A percentile compares a stretch with the other conserved stretches of the same genome.
These are phyloP conservation scores for Berkeleyomyces basicola DNA, from an alignment of 2,329 filamentous ascomycete species.

Conservation along the genomic window DNA sequence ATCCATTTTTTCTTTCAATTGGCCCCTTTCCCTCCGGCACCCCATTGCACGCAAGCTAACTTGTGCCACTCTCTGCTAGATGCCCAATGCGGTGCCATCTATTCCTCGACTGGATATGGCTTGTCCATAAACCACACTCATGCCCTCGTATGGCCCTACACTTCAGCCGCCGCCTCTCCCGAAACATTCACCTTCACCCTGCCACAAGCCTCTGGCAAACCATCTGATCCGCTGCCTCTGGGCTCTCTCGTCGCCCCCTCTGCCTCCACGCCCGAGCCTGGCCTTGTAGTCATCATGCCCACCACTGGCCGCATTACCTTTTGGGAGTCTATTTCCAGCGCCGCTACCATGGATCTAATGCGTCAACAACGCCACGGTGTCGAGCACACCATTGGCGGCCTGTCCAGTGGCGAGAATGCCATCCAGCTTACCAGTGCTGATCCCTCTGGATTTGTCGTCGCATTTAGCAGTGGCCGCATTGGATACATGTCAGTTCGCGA, in stretches of 20 bases:
- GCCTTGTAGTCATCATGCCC: slow-evolving; percentile 73
- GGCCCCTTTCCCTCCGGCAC: background rate
- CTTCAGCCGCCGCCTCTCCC: slow-evolving; percentile 46
- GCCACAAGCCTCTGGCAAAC: slow-evolving; percentile 51
- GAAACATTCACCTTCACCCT: slow-evolving; percentile 70
- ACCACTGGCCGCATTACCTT: slow-evolving; percentile 73
- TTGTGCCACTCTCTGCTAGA: slow-evolving; percentile 25
- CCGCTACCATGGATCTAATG: slow-evolving; percentile 67
- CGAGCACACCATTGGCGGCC: slow-evolving; percentile 54
- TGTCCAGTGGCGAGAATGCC: slow-evolving; percentile 65
- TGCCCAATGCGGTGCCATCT: slow-evolving; percentile 48
- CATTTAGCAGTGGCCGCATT: slow-evolving; percentile 70
- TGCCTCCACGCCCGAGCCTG: slow-evolving; percentile 62
- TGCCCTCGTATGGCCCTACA: slow-evolving; percentile 85
- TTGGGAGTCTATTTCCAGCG: slow-evolving; percentile 89
- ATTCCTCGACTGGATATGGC: slow-evolving; percentile 53
- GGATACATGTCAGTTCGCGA: slow-evolving; percentile 79
- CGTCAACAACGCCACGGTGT: slow-evolving; percentile 67
- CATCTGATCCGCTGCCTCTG: slow-evolving; percentile 58
- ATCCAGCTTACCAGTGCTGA: slow-evolving; percentile 69
- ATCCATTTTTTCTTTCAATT: slow-evolving; percentile 12
- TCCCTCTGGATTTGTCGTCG: slow-evolving; percentile 67
- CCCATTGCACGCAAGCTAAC: background rate
- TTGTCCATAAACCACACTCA: slow-evolving; percentile 65
- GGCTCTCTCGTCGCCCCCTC: slow-evolving; percentile 70